Base-by-base conservation (phyloP, 2,329 filamentous ascomycete genomes). In the Paraphaeosphaeria minitans region DNA sequence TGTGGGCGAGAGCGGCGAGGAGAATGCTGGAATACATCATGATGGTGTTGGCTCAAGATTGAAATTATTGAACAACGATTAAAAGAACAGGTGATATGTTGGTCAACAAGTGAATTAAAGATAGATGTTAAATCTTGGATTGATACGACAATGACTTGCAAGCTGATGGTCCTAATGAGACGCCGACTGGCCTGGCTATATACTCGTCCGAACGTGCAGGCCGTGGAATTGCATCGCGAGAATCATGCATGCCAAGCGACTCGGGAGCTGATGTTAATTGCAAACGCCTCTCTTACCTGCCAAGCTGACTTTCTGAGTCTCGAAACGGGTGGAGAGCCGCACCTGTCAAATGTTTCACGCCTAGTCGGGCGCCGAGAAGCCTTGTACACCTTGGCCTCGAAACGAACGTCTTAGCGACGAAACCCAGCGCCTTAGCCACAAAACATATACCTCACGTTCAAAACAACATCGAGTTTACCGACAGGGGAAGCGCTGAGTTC, bases 1-100 rank as follows among this genome's bases (percentile, higher is more conserved):
- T 66, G 59, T 72, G 69, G 50, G 68, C 64, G 42, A 71, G 62
- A 52, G 57, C 66, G 27, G 60, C 65, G 27, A 50, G 54, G 47
- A 69, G 31, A 47, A 72, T 61, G 46, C 43, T 67, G 31, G 55
- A 65, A 56, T 71, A 66, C 48, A 66, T 58, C 69, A 72, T 72
- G n/a, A 45, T 69, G 61, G 45, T 39, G 14, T 56, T 53, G n/a
- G 31, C 8, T 33, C 24, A 21, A 24, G 33, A 16, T 14, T 22
- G 19, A 51, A 29, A 57, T 55, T 51, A 56, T 59, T 21, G 49
- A 55, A 43, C 37, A 43, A 51, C 29, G 19, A 49, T 53, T 53
- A 53, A 27, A 47, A 29, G 46, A 55, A 55, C 33, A 21, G 4
- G 16, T 49, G 29, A 14, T 50, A 12, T 22, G 45, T 27, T 37